A percentile compares a stretch with the other conserved stretches of the same genome.
phyloP scores from a whole-genome alignment of 2,329 filamentous ascomycete species.

The Trichocomaceae sp. region DNA sequence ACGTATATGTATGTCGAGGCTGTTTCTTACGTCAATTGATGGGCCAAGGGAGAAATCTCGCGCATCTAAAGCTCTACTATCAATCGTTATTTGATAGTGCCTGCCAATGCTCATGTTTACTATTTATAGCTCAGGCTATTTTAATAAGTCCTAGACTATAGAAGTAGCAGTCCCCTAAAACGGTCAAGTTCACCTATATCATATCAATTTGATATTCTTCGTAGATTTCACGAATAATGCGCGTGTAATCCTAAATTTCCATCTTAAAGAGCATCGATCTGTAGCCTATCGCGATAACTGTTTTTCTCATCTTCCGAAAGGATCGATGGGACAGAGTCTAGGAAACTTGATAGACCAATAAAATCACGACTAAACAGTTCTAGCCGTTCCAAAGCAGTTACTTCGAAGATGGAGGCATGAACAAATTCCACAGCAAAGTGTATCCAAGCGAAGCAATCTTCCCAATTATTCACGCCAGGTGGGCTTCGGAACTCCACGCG shows the following conservation, averaged over 20 bases:
- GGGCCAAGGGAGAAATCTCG: not conserved
- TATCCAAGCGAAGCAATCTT: slow-evolving; percentile 2
- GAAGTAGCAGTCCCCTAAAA: not conserved
- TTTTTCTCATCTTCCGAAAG: not conserved
- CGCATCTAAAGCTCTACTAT: not conserved
- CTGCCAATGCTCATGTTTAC: too few species aligned
- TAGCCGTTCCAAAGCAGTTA: not conserved
- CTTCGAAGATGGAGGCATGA: not conserved
- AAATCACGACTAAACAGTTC: not conserved
- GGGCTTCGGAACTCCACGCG: slow-evolving; percentile 1
- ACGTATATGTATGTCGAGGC: too few species aligned
- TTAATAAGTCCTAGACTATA: not conserved
- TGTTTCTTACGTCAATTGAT: not conserved
- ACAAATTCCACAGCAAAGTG: slow-evolving; percentile 1
- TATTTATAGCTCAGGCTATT: not conserved
- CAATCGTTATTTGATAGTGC: not conserved
- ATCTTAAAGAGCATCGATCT: not conserved
- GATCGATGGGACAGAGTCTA: not conserved
- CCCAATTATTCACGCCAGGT: not conserved
- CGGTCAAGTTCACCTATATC: not conserved
- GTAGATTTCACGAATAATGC: not conserved
- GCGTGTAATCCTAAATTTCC: not conserved
- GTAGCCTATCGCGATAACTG: not conserved
- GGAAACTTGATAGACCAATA: not conserved
- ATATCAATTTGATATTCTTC: not conserved